Evolutionary conservation across 805 yeast species (phyloP).

Genomic region (Metahyphopichia silvanorum): DNA sequence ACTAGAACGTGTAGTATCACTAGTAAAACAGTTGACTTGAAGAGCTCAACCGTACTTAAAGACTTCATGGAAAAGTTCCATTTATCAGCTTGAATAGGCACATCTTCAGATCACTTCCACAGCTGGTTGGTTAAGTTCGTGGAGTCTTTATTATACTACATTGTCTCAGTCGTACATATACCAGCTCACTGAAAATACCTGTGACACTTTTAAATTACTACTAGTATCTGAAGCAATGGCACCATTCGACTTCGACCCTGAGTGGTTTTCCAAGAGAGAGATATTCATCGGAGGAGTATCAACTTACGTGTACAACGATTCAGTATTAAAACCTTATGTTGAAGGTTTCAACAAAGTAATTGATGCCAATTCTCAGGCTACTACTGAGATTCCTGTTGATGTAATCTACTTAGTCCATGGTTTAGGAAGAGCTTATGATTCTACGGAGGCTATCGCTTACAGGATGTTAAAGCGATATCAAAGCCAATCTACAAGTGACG

Average conservation of each 20-base stretch:
- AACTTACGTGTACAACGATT: constrained; percentile 42
- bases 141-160: no score
- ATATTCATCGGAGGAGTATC: constrained; percentile 43
- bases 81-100: no score
- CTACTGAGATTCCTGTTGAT: constrained; percentile 25
- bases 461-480: constrained; percentile 26
- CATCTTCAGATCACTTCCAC: no score
- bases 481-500: constrained; percentile 12
- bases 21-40: no score
- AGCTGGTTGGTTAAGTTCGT: no score
- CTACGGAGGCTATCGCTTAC: constrained; percentile 40
- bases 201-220: no score
- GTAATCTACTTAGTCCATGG: constrained; percentile 48
- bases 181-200: no score
- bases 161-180: constrained; percentile 1
- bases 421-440: constrained; percentile 35
- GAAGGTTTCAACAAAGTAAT: constrained; percentile 13
- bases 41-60: no score
- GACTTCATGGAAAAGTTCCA: no score
- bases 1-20: no score
- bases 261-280: constrained; percentile 11
- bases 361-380: background rate
- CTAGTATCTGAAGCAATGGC: no score
- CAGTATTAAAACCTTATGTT: constrained; percentile 22
- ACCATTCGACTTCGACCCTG: constrained; percentile 13